A percentile compares a stretch with the other conserved stretches of the same genome.
Conservation (phyloP, 2,329 filamentous ascomycete species). For the Fusarium tricinctum region DNA sequence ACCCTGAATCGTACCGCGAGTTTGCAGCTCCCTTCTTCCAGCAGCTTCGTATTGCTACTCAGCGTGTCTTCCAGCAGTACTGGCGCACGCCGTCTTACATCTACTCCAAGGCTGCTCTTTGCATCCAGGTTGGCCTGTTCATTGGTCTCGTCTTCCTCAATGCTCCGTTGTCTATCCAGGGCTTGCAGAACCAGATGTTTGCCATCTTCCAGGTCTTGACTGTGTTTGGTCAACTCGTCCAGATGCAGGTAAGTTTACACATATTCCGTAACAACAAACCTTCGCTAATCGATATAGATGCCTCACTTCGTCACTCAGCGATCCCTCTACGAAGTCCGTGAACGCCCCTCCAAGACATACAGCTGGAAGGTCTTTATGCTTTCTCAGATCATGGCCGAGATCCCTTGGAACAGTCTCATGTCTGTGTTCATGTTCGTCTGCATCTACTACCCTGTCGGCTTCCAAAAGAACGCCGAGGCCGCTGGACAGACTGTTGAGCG, state of each 20-base stretch:
- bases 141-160: slow-evolving; percentile 86
- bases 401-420: slow-evolving; percentile 86
- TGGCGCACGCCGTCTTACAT: slow-evolving; percentile 93
- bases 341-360: slow-evolving; percentile 86
- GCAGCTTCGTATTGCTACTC: slow-evolving; percentile 76
- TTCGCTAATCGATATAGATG: slow-evolving; percentile 71
- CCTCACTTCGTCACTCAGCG: slow-evolving; percentile 87
- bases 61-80: slow-evolving; percentile 89
- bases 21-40: slow-evolving; percentile 81
- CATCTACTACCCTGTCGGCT: slow-evolving; percentile 89
- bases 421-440: slow-evolving; percentile 80
- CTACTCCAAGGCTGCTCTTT: slow-evolving; percentile 84
- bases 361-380: slow-evolving; percentile 89
- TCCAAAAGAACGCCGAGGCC: slow-evolving; percentile 74
- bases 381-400: slow-evolving; percentile 83
- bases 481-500: slow-evolving; percentile 59
- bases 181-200: slow-evolving; percentile 90
- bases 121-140: slow-evolving; percentile 75
- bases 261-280: accelerated
- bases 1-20: slow-evolving; percentile 71
- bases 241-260: slow-evolving; percentile 53
- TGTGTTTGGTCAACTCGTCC: slow-evolving; percentile 82
- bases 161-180: slow-evolving; percentile 78
- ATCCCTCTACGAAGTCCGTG: slow-evolving; percentile 85
- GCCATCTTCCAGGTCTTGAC: slow-evolving; percentile 86